Percentiles rank a stretch among this genome's conserved stretches.
Evolutionary conservation across 768 basidiomycete species (phyloP).

Genomic region (Kondoa malvinella): DNA sequence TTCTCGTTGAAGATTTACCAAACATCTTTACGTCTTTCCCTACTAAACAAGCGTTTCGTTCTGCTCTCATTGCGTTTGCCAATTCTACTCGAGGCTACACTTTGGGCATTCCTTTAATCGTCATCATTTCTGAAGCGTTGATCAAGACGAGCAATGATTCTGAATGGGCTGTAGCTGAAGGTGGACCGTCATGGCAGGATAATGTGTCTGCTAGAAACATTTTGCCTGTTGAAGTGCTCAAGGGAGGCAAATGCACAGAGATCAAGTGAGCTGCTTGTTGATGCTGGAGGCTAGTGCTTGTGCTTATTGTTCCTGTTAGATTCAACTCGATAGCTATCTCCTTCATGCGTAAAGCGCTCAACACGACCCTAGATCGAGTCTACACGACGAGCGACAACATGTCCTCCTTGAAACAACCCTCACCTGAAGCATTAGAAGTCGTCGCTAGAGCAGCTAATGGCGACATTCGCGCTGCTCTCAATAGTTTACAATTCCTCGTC

Average conservation of each 20-base stretch:
- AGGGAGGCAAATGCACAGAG: slow-evolving; percentile 59
- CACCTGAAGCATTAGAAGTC: slow-evolving; percentile 41
- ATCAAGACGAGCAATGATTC: slow-evolving; percentile 35
- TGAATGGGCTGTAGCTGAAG: slow-evolving; percentile 35
- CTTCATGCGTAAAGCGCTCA: slow-evolving; percentile 60
- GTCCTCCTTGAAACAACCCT: slow-evolving; percentile 2
- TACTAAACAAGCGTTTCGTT: slow-evolving; percentile 52
- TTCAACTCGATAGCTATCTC: slow-evolving; percentile 88
- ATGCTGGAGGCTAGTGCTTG: background rate
- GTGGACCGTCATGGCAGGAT: slow-evolving; percentile 38
- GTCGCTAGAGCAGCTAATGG: slow-evolving; percentile 68
- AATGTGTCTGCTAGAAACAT: slow-evolving; percentile 53
- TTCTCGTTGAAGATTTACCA: slow-evolving; percentile 41
- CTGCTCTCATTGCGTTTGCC: slow-evolving; percentile 29
- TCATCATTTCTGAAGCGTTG: slow-evolving; percentile 70
- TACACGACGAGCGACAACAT: background rate
- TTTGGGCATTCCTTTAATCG: slow-evolving; percentile 44
- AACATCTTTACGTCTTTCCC: slow-evolving; percentile 60
- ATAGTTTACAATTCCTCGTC: slow-evolving; percentile 77
- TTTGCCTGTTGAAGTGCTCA: slow-evolving; percentile 49
- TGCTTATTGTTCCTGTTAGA: slow-evolving; percentile 34
- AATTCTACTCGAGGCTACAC: slow-evolving; percentile 7
- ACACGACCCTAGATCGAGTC: slow-evolving; percentile 29
- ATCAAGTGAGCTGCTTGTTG: slow-evolving; percentile 44
- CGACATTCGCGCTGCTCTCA: slow-evolving; percentile 82